Percentiles rank a stretch among this genome's conserved stretches.
phyloP scores from a whole-genome alignment of 2,329 filamentous ascomycete genomes.

The Diaporthe australafricana region DNA sequence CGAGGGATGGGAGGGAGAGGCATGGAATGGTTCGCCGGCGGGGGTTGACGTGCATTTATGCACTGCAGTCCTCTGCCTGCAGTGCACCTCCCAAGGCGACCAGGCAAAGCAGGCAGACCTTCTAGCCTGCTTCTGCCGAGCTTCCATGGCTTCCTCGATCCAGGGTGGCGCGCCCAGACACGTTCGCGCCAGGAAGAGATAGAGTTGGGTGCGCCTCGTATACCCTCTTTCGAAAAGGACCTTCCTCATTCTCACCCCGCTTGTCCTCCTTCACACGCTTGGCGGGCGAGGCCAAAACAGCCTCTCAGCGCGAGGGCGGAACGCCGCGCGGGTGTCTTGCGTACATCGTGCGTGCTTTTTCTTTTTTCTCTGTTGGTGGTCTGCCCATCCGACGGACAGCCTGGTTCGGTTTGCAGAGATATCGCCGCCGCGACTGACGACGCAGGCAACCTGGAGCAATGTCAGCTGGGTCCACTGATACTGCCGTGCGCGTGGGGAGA shows the following conservation, averaged over 20 bases:
- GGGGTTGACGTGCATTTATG: conserved; percentile 24
- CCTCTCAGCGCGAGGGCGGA: not conserved
- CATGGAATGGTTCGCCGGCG: not conserved
- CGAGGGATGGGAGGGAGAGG: not conserved
- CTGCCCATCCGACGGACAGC: conserved; percentile 17
- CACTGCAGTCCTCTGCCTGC: no score
- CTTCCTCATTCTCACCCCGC: conserved; percentile 18
- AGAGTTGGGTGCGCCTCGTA: conserved; percentile 27
- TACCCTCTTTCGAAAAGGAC: not conserved
- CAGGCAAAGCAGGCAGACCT: no score
- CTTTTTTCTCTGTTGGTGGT: not conserved
- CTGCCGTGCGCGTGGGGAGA: conserved; percentile 4
- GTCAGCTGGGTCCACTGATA: conserved; percentile 10
- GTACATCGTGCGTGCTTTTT: not conserved
- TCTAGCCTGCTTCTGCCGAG: conserved; percentile 30
- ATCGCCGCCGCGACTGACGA: conserved; percentile 13
- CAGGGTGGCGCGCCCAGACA: conserved; percentile 19
- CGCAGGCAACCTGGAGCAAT: conserved; percentile 14
- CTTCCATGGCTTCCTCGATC: conserved; percentile 16
- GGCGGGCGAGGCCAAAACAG: not conserved
- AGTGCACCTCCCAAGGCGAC: not conserved
- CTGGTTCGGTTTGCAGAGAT: not conserved
- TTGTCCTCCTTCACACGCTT: conserved; percentile 14
- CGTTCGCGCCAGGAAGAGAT: conserved; percentile 14
- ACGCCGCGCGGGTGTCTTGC: not conserved